Percentiles rank a stretch among this genome's conserved stretches.
These are phyloP conservation scores for Emmonsia crescens DNA, from an alignment of 2,329 filamentous ascomycete species.

Conservation along the genomic window DNA sequence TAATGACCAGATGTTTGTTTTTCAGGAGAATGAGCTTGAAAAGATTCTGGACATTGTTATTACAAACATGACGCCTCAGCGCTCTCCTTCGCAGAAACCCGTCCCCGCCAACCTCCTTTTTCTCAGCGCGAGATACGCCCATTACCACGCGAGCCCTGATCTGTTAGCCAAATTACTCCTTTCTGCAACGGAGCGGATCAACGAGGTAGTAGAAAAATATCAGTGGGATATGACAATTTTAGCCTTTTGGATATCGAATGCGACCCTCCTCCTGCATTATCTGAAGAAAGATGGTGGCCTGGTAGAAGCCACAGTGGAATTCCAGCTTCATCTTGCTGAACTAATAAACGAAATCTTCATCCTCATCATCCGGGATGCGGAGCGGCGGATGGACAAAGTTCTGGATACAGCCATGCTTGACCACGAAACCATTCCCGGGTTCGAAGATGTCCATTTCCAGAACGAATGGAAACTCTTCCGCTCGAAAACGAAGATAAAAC, in stretches of 20 bases:
- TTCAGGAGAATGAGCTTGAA: constrained; percentile 86
- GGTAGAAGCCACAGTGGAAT: constrained; percentile 69
- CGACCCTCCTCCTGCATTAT: constrained; percentile 88
- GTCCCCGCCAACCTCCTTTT: constrained; percentile 97
- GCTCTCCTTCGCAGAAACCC: constrained; percentile 92
- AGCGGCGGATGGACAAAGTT: constrained; percentile 91
- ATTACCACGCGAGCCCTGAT: constrained; percentile 86
- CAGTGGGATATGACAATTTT: constrained; percentile 99
- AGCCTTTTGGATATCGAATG: constrained; percentile 98
- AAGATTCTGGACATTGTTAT: constrained; percentile 91
- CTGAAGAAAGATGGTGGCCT: constrained; percentile 86
- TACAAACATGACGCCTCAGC: constrained; percentile 93
- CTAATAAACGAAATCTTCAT: constrained; percentile 98
- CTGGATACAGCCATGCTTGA: constrained; percentile 89
- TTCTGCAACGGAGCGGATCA: constrained; percentile 90
- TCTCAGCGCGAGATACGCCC: constrained; percentile 85
- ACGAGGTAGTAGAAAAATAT: constrained; percentile 84
- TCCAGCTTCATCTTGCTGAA: constrained; percentile 86
- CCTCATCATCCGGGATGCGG: constrained; percentile 88
- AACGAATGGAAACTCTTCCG: constrained; percentile 98
- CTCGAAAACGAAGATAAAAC: constrained; percentile 75
- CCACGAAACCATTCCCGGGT: constrained; percentile 93
- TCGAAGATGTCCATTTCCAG: constrained; percentile 93
- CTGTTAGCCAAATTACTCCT: constrained; percentile 70
- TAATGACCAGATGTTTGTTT: constrained; percentile 99